Evolutionary conservation across 495 filamentous ascomycete genomes (phyloP).

Genomic region (Bathelium albidoporum): DNA sequence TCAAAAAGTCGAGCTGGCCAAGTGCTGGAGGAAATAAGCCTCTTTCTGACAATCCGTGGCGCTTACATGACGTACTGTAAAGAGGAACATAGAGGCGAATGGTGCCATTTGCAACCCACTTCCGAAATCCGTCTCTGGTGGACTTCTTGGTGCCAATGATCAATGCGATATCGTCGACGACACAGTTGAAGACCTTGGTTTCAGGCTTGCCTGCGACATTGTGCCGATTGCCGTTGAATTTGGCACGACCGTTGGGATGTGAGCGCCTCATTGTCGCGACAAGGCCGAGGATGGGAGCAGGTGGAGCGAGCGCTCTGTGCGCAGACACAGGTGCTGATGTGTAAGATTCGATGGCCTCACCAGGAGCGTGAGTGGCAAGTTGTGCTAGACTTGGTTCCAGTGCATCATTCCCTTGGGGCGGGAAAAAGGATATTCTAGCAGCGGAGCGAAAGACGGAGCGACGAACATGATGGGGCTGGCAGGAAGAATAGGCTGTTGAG

Average conservation of each 20-base stretch:
- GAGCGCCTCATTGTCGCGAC: neutral
- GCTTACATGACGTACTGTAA: conserved; percentile 43
- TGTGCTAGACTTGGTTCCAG: neutral
- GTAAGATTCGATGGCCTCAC: neutral
- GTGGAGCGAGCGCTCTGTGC: neutral
- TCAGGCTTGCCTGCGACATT: conserved; percentile 22
- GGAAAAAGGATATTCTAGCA: neutral
- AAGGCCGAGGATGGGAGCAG: neutral
- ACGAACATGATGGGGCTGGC: neutral
- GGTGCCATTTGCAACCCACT: conserved; percentile 54
- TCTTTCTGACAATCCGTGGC: neutral
- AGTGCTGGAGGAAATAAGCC: conserved; percentile 36
- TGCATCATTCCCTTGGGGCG: neutral
- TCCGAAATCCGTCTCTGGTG: conserved; percentile 45
- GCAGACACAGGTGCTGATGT: neutral
- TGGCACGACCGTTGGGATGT: neutral
- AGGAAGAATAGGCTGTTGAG: neutral
- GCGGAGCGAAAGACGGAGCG: neutral
- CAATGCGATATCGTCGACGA: conserved; percentile 62
- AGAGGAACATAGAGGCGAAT: conserved; percentile 59
- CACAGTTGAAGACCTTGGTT: conserved; percentile 61
- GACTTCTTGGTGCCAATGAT: conserved; percentile 55
- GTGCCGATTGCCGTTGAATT: neutral
- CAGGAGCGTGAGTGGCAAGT: neutral
- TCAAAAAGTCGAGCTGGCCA: conserved; percentile 43